Evolutionary conservation across 1,284 basidiomycete genomes (phyloP).

Genomic region (Chalciporus piperatoides): DNA sequence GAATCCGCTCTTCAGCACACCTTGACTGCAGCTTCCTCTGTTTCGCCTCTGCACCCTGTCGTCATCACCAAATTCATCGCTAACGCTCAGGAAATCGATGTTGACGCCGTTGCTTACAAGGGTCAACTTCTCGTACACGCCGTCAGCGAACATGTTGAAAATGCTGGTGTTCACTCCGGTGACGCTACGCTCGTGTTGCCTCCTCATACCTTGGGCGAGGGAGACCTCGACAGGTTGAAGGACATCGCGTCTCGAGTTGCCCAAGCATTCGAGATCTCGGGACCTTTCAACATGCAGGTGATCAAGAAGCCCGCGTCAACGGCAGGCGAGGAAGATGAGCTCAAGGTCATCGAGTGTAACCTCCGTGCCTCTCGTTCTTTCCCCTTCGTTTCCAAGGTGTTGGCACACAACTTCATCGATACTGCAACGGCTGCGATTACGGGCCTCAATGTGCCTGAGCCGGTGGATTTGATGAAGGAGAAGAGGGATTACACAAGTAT

Average conservation of each 20-base stretch:
- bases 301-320: conserved; percentile 77
- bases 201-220: conserved; percentile 79
- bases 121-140: conserved; percentile 95
- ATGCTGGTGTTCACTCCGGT: conserved; percentile 98
- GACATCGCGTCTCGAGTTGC: conserved; percentile 95
- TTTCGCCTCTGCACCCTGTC: conserved; percentile 96
- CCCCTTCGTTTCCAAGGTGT: conserved; percentile 99
- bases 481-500: conserved; percentile 92
- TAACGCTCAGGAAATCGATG: conserved; percentile 95
- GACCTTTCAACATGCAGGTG: conserved; percentile 99
- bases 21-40: conserved; percentile 90
- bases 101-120: conserved; percentile 95
- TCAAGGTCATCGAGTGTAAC: conserved; percentile 98
- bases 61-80: conserved; percentile 99
- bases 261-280: conserved; percentile 91
- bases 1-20: conserved; percentile 88
- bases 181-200: conserved; percentile 98
- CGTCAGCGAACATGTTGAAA: conserved; percentile 98
- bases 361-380: conserved; percentile 74
- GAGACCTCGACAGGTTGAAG: conserved; percentile 87
- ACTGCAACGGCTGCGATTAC: conserved; percentile 92
- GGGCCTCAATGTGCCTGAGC: conserved; percentile 85
- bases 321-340: conserved; percentile 56
- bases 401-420: conserved; percentile 97
- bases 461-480: conserved; percentile 91